Conservation (phyloP, 805 yeast species). For the Candida bentonensis region DNA sequence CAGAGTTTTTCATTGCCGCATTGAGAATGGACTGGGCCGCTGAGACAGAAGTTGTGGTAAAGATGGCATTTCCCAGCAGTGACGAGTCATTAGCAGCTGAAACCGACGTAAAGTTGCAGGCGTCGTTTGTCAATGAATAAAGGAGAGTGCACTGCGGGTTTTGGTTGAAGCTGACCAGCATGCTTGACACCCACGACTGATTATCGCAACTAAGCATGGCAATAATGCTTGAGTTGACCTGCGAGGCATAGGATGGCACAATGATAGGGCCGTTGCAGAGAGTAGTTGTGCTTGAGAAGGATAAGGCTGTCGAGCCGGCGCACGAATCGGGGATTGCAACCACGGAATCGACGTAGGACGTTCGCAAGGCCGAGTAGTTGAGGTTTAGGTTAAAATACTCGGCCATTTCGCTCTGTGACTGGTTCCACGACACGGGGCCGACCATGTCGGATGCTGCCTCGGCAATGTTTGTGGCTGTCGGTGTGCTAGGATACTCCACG, state of each 20-base stretch:
- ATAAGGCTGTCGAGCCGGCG: background rate
- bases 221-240: conserved; percentile 7
- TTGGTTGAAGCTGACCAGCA: conserved; percentile 7
- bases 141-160: conserved; percentile 12
- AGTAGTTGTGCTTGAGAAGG: background rate
- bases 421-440: background rate
- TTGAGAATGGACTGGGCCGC: conserved; percentile 8
- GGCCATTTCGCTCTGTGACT: background rate
- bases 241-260: conserved; percentile 2
- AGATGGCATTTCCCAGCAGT: conserved; percentile 14
- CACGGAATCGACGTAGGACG: background rate
- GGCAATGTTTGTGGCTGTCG: too few species aligned
- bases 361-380: background rate
- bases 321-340: too few species aligned
- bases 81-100: conserved; percentile 5
- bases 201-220: conserved; percentile 15
- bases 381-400: background rate
- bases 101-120: conserved; percentile 11
- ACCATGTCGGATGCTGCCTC: background rate
- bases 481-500: too few species aligned
- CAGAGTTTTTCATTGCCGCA: conserved; percentile 5
- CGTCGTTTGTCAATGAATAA: conserved; percentile 10
- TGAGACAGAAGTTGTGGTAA: conserved; percentile 9
- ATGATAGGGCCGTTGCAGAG: conserved; percentile 12
- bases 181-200: conserved; percentile 6